Base-by-base conservation (phyloP, 306 rosid genomes). In the Nissolia schottii region DNA sequence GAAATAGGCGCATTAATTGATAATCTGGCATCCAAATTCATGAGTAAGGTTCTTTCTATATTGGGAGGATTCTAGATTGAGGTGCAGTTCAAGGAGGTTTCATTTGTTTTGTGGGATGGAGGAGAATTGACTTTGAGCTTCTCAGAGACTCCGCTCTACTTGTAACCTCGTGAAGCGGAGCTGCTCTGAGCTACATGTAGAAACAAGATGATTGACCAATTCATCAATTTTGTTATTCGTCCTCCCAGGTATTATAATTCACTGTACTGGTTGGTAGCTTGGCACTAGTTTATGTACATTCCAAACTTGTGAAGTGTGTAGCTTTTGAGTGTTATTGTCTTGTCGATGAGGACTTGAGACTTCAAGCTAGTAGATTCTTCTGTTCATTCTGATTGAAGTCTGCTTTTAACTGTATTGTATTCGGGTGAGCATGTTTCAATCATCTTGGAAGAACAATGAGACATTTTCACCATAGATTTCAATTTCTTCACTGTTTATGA, bases 171-270 rank as follows among this genome's bases (percentile, higher is more conserved):
- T 82, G 86, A 82, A 82, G 93, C 73, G 81, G 87, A 77, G 76
- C 87, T 68, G 60, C 81, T 80, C 64, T 79, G 76, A 77, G 80
- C 58, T 76, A 64, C 69, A 8, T 70, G 70, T 48, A 20, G 64
- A 77, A 77, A 79, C 81, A 79, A 85, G 70, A 94, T 94, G 99
- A 94, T 94, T 49, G 96, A 94, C 22, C 99, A 94, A 77, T 94
- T 94, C 83, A 85, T 94, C 81, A 91, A 89, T 79, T 94, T 89
- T 54, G 86, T 94, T 25, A 89, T 94, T 91, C 97, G 99, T 50
- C 99, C 99, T 68, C 99, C 99, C 67, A 94, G 99, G 99, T 94
- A 80, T 56, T 67, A 56, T 3, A 56, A 41, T 75, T 45, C 46
- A 0, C 53, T 19, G 13, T 60, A 12, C 12, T 40, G 24, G 67